A percentile compares a stretch with the other conserved stretches of the same genome.
Evolutionary conservation across 805 yeast genomes (phyloP).

Genomic region (Hanseniaspora clermontiae): DNA sequence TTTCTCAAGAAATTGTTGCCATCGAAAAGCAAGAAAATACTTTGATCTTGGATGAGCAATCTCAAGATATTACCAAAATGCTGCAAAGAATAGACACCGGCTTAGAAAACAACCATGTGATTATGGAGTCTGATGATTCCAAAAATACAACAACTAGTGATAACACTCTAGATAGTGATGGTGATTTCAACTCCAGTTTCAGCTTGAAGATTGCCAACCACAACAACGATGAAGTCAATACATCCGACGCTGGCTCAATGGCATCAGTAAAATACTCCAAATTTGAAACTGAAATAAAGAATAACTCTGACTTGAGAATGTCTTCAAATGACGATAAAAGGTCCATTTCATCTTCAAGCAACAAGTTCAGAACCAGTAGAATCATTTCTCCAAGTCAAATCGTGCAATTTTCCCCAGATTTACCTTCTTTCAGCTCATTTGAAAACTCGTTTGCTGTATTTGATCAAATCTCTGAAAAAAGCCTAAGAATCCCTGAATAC

Average conservation of each 20-base stretch:
- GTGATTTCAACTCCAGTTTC: not conserved
- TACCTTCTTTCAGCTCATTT: not conserved
- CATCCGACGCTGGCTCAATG: not conserved
- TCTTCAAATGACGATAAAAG: not conserved
- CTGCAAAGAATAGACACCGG: not conserved
- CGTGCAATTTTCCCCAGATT: not conserved
- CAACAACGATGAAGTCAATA: not conserved
- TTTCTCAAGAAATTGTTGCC: not conserved
- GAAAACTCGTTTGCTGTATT: not conserved
- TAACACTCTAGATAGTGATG: not conserved
- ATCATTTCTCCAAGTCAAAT: constrained; percentile 7
- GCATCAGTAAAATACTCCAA: not conserved
- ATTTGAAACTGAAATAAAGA: not conserved
- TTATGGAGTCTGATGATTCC: not conserved
- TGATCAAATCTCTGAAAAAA: not conserved
- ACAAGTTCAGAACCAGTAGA: constrained; percentile 3
- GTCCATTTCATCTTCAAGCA: not conserved
- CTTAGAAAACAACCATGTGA: not conserved
- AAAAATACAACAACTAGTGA: no score
- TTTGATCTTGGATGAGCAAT: not conserved
- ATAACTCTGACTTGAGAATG: not conserved
- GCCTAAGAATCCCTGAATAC: not conserved
- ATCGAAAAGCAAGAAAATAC: not conserved
- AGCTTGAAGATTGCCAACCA: not conserved
- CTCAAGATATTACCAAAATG: not conserved